Evolutionary conservation across 1,284 basidiomycete species (phyloP).

Genomic region (Moesziomyces globuligerus): DNA sequence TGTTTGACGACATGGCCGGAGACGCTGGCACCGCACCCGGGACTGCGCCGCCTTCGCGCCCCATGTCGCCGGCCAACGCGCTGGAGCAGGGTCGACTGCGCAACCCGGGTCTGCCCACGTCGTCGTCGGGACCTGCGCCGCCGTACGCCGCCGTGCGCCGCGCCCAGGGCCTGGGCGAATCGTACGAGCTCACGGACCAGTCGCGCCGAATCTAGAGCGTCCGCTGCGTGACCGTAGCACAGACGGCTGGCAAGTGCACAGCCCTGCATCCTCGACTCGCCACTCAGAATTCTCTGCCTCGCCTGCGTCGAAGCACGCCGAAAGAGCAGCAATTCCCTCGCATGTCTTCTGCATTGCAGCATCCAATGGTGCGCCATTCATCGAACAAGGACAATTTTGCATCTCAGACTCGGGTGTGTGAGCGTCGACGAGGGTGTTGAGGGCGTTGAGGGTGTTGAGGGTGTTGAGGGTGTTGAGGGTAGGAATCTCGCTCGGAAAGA

Average conservation of each 20-base stretch:
- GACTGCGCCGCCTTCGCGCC: slow-evolving; percentile 39
- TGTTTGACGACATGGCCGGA: slow-evolving; percentile 32
- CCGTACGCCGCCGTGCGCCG: slow-evolving; percentile 27
- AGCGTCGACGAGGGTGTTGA: too few species aligned
- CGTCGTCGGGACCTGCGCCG: slow-evolving; percentile 29
- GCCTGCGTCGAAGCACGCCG: too few species aligned
- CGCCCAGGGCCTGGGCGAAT: slow-evolving; percentile 15
- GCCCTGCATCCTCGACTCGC: too few species aligned
- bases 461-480: too few species aligned
- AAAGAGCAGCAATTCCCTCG: too few species aligned
- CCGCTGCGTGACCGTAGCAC: too few species aligned
- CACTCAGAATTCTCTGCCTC: not conserved
- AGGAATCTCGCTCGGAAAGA: not conserved
- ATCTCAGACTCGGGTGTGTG: too few species aligned
- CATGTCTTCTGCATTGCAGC: too few species aligned
- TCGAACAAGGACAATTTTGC: too few species aligned
- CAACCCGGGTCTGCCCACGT: slow-evolving; percentile 26
- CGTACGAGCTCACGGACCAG: slow-evolving; percentile 42
- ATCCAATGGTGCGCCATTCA: too few species aligned
- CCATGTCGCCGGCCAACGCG: slow-evolving; percentile 42
- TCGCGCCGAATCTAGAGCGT: slow-evolving; percentile 14
- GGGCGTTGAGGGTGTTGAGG: too few species aligned
- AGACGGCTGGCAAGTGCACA: too few species aligned
- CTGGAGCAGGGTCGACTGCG: slow-evolving; percentile 43
- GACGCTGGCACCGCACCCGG: slow-evolving; percentile 25